Percentiles rank a stretch among this genome's conserved stretches.
Evolutionary conservation across 176 grass and related monocot species (phyloP).

Genomic region (Miscanthus lutarioriparius): DNA sequence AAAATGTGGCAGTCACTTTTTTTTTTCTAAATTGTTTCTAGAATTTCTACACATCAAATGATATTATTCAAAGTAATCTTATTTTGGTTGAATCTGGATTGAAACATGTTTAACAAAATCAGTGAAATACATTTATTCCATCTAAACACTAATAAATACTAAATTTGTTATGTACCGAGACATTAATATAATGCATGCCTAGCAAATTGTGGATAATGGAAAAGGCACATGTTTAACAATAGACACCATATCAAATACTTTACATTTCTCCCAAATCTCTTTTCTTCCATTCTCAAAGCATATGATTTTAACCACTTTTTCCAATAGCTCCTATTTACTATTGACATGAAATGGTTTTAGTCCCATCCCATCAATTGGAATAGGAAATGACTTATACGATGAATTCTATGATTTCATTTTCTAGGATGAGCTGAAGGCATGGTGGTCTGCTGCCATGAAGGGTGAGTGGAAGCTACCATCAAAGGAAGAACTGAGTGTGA

Average conservation of each 20-base stretch:
- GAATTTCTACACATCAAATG: background rate
- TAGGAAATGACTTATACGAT: background rate
- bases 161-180: background rate
- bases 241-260: background rate
- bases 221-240: background rate
- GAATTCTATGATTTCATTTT: conserved; percentile 22
- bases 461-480: conserved; percentile 59
- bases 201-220: background rate
- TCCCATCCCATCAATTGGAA: background rate
- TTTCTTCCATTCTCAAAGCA: background rate
- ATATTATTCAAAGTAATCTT: background rate
- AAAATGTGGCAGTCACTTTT: background rate
- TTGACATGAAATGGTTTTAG: background rate
- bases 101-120: background rate
- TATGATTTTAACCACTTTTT: background rate
- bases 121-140: background rate
- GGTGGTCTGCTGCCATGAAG: conserved; percentile 66
- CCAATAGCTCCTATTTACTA: background rate
- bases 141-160: background rate
- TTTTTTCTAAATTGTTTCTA: background rate
- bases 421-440: conserved; percentile 83
- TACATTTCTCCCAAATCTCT: background rate
- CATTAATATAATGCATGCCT: background rate
- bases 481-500: conserved; percentile 59
- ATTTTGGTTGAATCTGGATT: background rate